Evolutionary conservation across 768 basidiomycete genomes (phyloP).

Genomic region (Cubamyces sp.): DNA sequence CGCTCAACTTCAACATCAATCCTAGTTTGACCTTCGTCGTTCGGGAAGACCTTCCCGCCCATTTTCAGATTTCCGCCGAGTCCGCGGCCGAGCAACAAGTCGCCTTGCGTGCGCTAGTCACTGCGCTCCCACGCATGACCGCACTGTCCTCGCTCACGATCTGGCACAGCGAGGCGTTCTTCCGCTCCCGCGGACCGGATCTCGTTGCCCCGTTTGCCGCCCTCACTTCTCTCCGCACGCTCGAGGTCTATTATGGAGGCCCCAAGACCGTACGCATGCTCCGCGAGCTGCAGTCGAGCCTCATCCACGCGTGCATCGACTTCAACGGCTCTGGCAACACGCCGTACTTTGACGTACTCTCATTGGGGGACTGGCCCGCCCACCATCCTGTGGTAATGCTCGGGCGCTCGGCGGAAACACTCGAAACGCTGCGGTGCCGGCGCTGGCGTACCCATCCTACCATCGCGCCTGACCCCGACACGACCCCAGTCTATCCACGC

Average conservation of each 20-base stretch:
- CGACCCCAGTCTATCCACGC: neutral
- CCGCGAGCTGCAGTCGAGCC: neutral
- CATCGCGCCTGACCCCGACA: neutral
- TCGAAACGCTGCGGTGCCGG: neutral
- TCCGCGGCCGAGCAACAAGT: no score
- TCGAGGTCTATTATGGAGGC: neutral
- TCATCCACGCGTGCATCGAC: neutral
- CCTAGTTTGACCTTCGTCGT: no score
- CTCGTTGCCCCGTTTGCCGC: neutral
- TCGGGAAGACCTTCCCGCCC: no score
- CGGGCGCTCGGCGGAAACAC: neutral
- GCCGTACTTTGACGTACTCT: neutral
- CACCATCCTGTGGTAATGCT: neutral
- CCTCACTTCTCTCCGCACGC: constrained; percentile 1
- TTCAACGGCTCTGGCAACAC: neutral
- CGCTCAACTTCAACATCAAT: no score
- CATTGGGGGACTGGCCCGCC: neutral
- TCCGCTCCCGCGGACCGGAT: neutral
- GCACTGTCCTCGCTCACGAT: neutral
- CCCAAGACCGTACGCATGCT: neutral
- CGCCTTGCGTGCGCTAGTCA: neutral
- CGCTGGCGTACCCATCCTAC: neutral
- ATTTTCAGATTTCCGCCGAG: no score
- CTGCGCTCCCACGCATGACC: neutral
- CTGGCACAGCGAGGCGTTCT: neutral